Conservation (phyloP, 1,284 basidiomycete genomes). For the Porodaedalea pini region DNA sequence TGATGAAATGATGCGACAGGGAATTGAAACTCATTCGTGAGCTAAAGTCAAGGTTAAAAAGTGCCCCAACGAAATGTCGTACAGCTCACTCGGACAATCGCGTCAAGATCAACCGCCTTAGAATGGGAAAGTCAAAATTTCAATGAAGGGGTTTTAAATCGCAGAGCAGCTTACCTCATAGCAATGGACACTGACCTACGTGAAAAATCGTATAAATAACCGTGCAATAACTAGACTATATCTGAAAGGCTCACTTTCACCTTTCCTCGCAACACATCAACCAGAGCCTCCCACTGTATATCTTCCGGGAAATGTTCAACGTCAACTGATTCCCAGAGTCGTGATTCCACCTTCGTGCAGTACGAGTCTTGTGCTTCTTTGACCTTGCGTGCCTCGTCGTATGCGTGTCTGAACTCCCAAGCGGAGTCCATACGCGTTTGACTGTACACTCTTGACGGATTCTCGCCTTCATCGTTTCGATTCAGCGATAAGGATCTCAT, state of each 20-base stretch:
- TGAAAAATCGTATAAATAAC: too few species aligned
- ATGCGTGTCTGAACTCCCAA: conserved; percentile 52
- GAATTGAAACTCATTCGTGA: conserved; percentile 79
- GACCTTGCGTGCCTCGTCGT: conserved; percentile 60
- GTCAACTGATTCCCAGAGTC: conserved; percentile 57
- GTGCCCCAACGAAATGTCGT: too few species aligned
- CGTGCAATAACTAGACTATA: not conserved
- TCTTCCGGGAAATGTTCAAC: conserved; percentile 69
- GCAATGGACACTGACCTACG: conserved; percentile 8
- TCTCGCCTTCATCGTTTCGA: conserved; percentile 4
- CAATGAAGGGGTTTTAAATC: too few species aligned
- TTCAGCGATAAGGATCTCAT: too few species aligned
- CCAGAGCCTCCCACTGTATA: conserved; percentile 77
- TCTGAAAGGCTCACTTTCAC: conserved; percentile 67
- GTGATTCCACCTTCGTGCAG: conserved; percentile 50
- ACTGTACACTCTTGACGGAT: conserved; percentile 24
- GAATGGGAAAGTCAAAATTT: conserved; percentile 75
- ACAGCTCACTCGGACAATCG: conserved; percentile 59
- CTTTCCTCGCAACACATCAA: conserved; percentile 76
- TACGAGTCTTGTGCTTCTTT: conserved; percentile 71
- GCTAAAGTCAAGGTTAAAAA: conserved; percentile 34
- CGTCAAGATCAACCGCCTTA: conserved; percentile 79
- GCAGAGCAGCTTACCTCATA: not conserved
- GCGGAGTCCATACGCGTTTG: conserved; percentile 46
- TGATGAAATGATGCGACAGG: conserved; percentile 83